Percentiles rank a stretch among this genome's conserved stretches.
phyloP scores from a whole-genome alignment of 352 stramenopile species.

The Globisporangium canariense region DNA sequence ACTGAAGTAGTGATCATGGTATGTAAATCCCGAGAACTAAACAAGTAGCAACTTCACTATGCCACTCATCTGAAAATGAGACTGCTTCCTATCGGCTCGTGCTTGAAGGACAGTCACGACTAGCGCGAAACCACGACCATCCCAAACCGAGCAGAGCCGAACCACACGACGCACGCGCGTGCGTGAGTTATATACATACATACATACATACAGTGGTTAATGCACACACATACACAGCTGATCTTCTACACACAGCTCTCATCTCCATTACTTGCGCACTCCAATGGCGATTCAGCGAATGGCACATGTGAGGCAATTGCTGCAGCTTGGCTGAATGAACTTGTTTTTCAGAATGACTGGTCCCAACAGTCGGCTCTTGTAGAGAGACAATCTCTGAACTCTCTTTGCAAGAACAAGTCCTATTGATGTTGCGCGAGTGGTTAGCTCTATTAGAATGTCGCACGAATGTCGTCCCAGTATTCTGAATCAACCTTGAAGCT shows the following conservation, averaged over 20 bases:
- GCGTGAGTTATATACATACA: neutral
- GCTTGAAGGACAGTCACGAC: conserved; percentile 35
- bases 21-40: conserved; percentile 23
- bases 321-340: neutral
- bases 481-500: neutral
- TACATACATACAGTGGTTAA: neutral
- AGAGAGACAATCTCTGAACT: neutral
- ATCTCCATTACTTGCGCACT: neutral
- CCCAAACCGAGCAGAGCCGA: conserved; percentile 44
- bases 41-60: conserved; percentile 17
- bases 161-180: neutral
- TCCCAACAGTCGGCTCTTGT: conserved; percentile 4
- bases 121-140: conserved; percentile 22
- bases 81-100: conserved; percentile 29
- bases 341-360: conserved; percentile 3
- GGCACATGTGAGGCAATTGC: neutral
- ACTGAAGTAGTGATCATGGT: neutral
- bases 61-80: conserved; percentile 23
- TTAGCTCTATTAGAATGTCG: neutral
- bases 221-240: neutral
- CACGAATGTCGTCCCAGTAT: conserved; percentile 13
- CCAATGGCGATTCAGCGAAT: neutral
- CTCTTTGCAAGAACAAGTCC: neutral
- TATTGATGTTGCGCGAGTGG: conserved; percentile 2
- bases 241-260: neutral